Evolutionary conservation across 2,329 filamentous ascomycete genomes (phyloP), one percentile per base, ranked within the genome.

Genomic region (Colletotrichum cuscutae): DNA sequence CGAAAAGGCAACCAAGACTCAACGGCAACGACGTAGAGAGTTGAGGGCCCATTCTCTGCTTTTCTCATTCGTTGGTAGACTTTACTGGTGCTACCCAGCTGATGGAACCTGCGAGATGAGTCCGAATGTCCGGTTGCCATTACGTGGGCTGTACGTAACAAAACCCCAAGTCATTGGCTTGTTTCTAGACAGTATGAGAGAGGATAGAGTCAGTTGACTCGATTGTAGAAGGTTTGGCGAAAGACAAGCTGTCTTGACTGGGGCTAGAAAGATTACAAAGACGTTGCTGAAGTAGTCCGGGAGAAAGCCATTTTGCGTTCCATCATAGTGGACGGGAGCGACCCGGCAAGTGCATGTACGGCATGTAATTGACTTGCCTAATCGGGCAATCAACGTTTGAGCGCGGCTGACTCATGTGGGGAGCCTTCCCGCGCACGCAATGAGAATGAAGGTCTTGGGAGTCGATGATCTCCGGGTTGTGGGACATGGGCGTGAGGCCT

Each of bases 1-100:
- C 13, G 15, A 65, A 65, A 65, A 1, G 68, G 61, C 42, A 65
- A 70, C 62, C 68, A 70, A 70, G 68, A 70, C 68, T 60, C 68
- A 59, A 60, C 42, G 58, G 54, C 54, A 6, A 26, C 30, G 26
- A 37, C 28, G 13, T 3, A 30, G 19, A 19, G 53, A 19, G 24
- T 28, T 12, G 4, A n/a, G 19, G 19, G 7, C 19, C 19, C 67
- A 58, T 60, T 19, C n/a, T 35, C 30, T 24, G 5, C 37, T 12
- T 60, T 46, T 12, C 37, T 22, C 22, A 8, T 70, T 19, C 26
- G 24, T 37, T 12, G 28, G 12, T 19, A 22, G 15, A 35, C 22
- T 5, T 26, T 19, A 35, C 26, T 22, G 22, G 56, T 28, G n/a
- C n/a, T 61, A 15, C 35, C 26, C 24, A 32, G 28, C 8, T 32